Percentiles rank a stretch among this genome's conserved stretches.
Conservation (phyloP, 176 grass and related monocot species). For the Echinochloa phyllopogon region DNA sequence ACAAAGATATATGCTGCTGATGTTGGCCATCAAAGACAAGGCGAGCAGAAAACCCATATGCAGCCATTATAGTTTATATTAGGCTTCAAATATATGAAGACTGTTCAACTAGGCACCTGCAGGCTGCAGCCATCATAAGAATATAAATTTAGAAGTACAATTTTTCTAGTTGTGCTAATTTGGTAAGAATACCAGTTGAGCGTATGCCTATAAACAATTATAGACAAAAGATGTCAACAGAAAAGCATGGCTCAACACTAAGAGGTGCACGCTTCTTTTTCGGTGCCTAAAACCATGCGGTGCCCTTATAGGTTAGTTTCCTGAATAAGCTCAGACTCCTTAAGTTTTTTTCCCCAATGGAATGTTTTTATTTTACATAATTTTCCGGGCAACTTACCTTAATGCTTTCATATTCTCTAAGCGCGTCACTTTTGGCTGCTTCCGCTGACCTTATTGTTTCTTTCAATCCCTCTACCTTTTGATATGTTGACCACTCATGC, state of each 20-base stretch:
- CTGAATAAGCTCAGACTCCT: neutral
- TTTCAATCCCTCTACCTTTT: slow-evolving; percentile 81
- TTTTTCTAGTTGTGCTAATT: slow-evolving; percentile 5
- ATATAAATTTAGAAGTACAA: neutral
- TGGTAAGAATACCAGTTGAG: neutral
- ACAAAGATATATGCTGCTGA: slow-evolving; percentile 10
- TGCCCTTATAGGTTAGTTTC: slow-evolving; percentile 3
- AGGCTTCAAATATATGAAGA: slow-evolving; percentile 25
- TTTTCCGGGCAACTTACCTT: slow-evolving; percentile 64
- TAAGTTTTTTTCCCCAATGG: neutral
- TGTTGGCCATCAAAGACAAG: neutral
- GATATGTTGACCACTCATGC: slow-evolving; percentile 60
- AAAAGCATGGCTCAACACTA: slow-evolving; percentile 27
- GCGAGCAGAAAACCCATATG: neutral
- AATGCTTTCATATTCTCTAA: slow-evolving; percentile 86
- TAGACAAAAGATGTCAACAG: neutral
- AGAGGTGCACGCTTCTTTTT: neutral
- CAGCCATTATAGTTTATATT: slow-evolving; percentile 7
- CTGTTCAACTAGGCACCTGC: neutral
- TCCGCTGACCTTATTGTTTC: slow-evolving; percentile 77
- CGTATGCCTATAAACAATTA: neutral
- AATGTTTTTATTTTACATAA: slow-evolving; percentile 11
- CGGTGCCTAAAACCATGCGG: neutral
- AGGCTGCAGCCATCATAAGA: slow-evolving; percentile 9
- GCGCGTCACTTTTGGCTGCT: slow-evolving; percentile 71